Conservation (phyloP, 116 monocot genomes). For the Trichopus zeylanicus region DNA sequence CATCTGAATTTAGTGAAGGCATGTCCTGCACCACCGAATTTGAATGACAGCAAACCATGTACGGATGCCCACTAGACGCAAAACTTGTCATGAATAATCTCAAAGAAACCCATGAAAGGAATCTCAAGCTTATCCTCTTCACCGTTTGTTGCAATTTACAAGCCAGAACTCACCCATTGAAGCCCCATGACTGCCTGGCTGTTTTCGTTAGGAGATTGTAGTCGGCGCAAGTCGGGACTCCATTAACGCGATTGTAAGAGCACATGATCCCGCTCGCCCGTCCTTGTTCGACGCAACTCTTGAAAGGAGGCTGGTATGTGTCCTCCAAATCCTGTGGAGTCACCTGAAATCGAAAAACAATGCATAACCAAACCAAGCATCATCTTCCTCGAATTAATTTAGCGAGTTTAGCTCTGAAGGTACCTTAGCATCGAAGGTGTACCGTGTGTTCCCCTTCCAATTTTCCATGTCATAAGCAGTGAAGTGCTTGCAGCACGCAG, state of each 20-base stretch:
- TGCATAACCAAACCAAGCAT: not conserved
- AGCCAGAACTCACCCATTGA: conserved; percentile 63
- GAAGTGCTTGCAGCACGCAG: conserved; percentile 92
- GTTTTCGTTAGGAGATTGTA: conserved; percentile 53
- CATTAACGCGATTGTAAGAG: conserved; percentile 86
- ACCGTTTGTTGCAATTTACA: not conserved
- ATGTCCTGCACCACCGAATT: not conserved
- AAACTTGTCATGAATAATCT: not conserved
- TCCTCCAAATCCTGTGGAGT: conserved; percentile 76
- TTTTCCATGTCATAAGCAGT: conserved; percentile 87
- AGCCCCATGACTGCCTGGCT: conserved; percentile 62
- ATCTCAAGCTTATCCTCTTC: not conserved
- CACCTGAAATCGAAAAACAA: conserved; percentile 28
- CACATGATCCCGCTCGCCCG: conserved; percentile 87
- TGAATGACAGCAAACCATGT: not conserved
- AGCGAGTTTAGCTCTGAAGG: not conserved
- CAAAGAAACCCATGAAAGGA: conserved; percentile 6
- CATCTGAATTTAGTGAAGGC: no score
- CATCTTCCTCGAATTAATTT: not conserved
- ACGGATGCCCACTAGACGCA: no score
- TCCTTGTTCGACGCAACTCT: conserved; percentile 70
- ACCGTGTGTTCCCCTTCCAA: conserved; percentile 53
- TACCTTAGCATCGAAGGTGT: conserved; percentile 61
- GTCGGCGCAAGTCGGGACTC: conserved; percentile 82
- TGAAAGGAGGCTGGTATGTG: conserved; percentile 89